Conservation (phyloP, 2,329 filamentous ascomycete species). For the Cryphonectria naterciae region DNA sequence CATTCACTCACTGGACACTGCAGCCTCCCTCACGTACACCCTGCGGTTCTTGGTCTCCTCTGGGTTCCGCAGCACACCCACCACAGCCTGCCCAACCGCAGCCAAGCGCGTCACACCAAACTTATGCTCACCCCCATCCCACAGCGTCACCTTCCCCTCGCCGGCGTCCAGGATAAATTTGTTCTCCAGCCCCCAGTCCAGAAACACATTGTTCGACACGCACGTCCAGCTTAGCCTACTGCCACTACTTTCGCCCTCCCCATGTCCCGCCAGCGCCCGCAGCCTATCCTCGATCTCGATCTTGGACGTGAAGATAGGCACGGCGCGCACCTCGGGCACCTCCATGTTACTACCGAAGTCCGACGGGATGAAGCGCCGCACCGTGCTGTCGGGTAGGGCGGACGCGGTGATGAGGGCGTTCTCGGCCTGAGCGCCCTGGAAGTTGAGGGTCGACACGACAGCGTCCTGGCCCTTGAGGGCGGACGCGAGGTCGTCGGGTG, state of each 20-base stretch:
- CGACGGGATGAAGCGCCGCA: slow-evolving; percentile 63
- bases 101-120: slow-evolving; percentile 54
- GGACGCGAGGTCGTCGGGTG: slow-evolving; percentile 42
- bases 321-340: slow-evolving; percentile 40
- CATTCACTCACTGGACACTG: slow-evolving; percentile 7
- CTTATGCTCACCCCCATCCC: slow-evolving; percentile 52
- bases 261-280: slow-evolving; percentile 41
- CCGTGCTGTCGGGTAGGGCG: slow-evolving; percentile 53
- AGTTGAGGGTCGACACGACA: slow-evolving; percentile 53
- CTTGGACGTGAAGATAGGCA: slow-evolving; percentile 60
- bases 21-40: slow-evolving; percentile 48
- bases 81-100: slow-evolving; percentile 51
- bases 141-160: slow-evolving; percentile 46
- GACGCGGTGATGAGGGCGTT: slow-evolving; percentile 59
- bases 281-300: slow-evolving; percentile 46
- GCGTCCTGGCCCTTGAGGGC: slow-evolving; percentile 63
- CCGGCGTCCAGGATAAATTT: slow-evolving; percentile 51
- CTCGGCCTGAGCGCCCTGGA: slow-evolving; percentile 46
- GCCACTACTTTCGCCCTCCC: slow-evolving; percentile 26
- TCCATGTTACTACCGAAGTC: slow-evolving; percentile 55
- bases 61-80: slow-evolving; percentile 51
- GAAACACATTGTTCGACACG: slow-evolving; percentile 58
- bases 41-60: slow-evolving; percentile 57
- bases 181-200: slow-evolving; percentile 57
- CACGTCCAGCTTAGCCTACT: slow-evolving; percentile 57